Percentiles rank a stretch among this genome's conserved stretches.
These are phyloP conservation scores for Gleditsia sinensis DNA, from an alignment of 306 rosid genomes.

Conservation along the genomic window DNA sequence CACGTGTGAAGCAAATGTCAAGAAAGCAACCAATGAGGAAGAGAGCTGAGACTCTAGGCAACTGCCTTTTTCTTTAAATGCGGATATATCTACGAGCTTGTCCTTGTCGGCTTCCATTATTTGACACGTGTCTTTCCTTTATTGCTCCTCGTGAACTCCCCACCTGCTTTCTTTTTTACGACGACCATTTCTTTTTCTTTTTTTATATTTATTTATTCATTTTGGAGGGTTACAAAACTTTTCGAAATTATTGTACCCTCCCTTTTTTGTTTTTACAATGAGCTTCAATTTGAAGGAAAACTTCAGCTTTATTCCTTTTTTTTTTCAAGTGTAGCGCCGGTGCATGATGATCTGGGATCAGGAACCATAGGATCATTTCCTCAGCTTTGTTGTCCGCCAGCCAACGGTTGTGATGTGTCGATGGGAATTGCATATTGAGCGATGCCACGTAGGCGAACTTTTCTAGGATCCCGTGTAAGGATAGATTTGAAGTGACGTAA, in stretches of 20 bases:
- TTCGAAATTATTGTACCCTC: not conserved
- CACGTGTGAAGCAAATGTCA: constrained; percentile 60
- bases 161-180: not conserved
- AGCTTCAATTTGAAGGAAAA: not conserved
- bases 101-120: constrained; percentile 63
- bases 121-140: constrained; percentile 52
- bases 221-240: not conserved
- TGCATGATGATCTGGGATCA: no score
- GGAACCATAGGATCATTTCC: no score
- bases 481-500: constrained; percentile 46
- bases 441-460: not conserved
- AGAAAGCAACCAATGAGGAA: constrained; percentile 68
- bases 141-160: constrained; percentile 34
- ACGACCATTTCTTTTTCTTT: not conserved
- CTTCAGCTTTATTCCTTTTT: no score
- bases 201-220: constrained; percentile 3
- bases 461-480: constrained; percentile 22
- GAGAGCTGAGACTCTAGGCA: constrained; percentile 58
- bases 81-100: constrained; percentile 61
- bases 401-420: not conserved
- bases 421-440: not conserved
- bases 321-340: no score
- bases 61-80: constrained; percentile 66
- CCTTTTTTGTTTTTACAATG: not conserved
- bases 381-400: constrained; percentile 3